Conservation (phyloP, 306 rosid genomes). For the Astragalus glycyphyllos region DNA sequence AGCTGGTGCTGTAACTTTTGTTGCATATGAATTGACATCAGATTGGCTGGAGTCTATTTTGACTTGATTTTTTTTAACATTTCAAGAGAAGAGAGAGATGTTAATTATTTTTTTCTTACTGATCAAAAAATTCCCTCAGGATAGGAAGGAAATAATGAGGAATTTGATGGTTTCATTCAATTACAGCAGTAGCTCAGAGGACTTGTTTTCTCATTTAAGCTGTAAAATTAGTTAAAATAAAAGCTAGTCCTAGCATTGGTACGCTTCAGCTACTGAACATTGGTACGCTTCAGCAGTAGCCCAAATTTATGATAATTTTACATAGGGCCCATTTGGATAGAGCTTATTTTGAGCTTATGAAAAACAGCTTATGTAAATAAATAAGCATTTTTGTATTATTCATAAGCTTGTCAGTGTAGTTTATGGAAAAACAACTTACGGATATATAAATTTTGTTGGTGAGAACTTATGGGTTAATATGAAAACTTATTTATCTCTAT, state of each 20-base stretch:
- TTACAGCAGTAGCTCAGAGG: slow-evolving; percentile 14
- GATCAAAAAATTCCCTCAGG: not conserved
- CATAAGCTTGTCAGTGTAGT: too few species aligned
- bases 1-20: slow-evolving; percentile 89
- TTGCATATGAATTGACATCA: slow-evolving; percentile 77
- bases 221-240: not conserved
- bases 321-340: too few species aligned
- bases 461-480: too few species aligned
- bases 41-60: slow-evolving; percentile 76
- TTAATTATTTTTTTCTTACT: slow-evolving; percentile 38
- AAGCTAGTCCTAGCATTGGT: not conserved
- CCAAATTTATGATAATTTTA: too few species aligned
- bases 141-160: slow-evolving; percentile 12
- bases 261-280: too few species aligned
- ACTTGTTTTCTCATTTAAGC: slow-evolving; percentile 1
- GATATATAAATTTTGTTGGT: too few species aligned
- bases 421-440: too few species aligned
- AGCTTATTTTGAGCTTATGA: too few species aligned
- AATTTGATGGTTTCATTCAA: not conserved
- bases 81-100: not conserved
- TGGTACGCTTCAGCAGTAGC: too few species aligned
- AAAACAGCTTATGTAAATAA: too few species aligned
- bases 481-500: too few species aligned
- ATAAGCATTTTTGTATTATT: too few species aligned
- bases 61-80: slow-evolving; percentile 50